These are phyloP conservation scores for Iberis amara DNA, from an alignment of 441 rosid genomes.

Conservation along the genomic window DNA sequence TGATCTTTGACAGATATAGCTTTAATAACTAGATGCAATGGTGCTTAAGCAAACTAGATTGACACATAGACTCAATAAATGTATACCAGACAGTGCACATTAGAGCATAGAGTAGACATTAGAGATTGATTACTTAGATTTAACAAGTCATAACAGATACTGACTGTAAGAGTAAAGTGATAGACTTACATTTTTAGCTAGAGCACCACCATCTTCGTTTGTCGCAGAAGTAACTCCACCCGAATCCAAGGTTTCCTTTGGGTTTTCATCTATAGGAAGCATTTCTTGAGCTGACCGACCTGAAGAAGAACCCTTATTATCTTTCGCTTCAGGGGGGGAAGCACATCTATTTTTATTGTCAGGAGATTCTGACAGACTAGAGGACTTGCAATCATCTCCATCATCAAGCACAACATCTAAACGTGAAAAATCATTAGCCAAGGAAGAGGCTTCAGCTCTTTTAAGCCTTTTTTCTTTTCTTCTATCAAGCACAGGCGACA, in stretches of 20 bases:
- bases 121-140: neutral
- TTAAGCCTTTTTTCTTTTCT: constrained; percentile 70
- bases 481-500: constrained; percentile 88
- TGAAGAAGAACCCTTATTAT: constrained; percentile 41
- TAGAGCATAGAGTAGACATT: constrained; percentile 4
- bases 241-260: constrained; percentile 34
- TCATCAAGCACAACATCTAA: constrained; percentile 71
- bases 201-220: constrained; percentile 32
- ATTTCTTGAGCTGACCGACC: constrained; percentile 31
- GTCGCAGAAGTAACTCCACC: constrained; percentile 25
- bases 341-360: constrained; percentile 32
- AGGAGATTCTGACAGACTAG: constrained; percentile 37
- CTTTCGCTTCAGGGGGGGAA: constrained; percentile 44
- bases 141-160: neutral
- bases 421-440: constrained; percentile 68
- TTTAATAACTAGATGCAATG: constrained; percentile 13
- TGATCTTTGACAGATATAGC: constrained; percentile 9
- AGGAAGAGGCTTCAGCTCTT: constrained; percentile 50
- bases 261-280: constrained; percentile 26
- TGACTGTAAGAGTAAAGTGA: constrained; percentile 10
- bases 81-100: constrained; percentile 8
- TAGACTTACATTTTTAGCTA: constrained; percentile 45
- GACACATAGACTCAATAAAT: constrained; percentile 5
- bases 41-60: constrained; percentile 13
- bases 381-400: constrained; percentile 32